These are phyloP conservation scores for Pythium guiyangense DNA, from an alignment of 352 stramenopile genomes.

Conservation along the genomic window DNA sequence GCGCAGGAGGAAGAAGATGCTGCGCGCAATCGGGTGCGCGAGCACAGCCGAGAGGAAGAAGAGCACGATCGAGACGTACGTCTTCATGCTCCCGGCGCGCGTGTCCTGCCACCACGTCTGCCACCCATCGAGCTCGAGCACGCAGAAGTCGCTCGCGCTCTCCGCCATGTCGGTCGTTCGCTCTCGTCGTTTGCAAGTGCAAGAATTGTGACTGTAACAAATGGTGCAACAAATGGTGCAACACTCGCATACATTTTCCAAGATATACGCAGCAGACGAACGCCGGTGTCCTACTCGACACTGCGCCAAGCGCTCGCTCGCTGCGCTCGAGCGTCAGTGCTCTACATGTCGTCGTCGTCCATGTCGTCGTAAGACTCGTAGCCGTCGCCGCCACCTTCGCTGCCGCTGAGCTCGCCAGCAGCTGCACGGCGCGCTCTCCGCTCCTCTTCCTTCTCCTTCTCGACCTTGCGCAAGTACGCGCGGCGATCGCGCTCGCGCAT, in stretches of 20 bases:
- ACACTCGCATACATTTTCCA: not conserved
- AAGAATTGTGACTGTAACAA: too few species aligned
- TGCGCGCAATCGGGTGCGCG: slow-evolving; percentile 61
- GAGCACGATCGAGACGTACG: slow-evolving; percentile 67
- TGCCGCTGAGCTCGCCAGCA: slow-evolving; percentile 22
- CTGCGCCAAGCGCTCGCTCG: too few species aligned
- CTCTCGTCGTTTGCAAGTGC: not conserved
- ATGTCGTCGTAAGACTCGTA: slow-evolving; percentile 27
- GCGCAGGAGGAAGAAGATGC: slow-evolving; percentile 53
- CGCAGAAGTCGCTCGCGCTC: slow-evolving; percentile 29
- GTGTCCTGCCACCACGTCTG: slow-evolving; percentile 52
- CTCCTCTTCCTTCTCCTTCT: slow-evolving; percentile 53
- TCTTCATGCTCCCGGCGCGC: slow-evolving; percentile 38
- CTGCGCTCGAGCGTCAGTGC: too few species aligned
- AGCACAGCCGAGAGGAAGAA: slow-evolving; percentile 78
- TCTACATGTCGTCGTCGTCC: slow-evolving; percentile 26
- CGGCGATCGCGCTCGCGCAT: slow-evolving; percentile 81
- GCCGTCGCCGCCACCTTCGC: slow-evolving; percentile 16
- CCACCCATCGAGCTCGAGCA: slow-evolving; percentile 50
- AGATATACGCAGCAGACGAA: not conserved
- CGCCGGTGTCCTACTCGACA: too few species aligned
- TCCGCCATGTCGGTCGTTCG: slow-evolving; percentile 4
- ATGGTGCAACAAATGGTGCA: not conserved
- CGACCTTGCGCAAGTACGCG: slow-evolving; percentile 52
- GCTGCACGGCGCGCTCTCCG: slow-evolving; percentile 18